Evolutionary conservation across 768 basidiomycete genomes (phyloP).

Genomic region (Lentinus brumalis): DNA sequence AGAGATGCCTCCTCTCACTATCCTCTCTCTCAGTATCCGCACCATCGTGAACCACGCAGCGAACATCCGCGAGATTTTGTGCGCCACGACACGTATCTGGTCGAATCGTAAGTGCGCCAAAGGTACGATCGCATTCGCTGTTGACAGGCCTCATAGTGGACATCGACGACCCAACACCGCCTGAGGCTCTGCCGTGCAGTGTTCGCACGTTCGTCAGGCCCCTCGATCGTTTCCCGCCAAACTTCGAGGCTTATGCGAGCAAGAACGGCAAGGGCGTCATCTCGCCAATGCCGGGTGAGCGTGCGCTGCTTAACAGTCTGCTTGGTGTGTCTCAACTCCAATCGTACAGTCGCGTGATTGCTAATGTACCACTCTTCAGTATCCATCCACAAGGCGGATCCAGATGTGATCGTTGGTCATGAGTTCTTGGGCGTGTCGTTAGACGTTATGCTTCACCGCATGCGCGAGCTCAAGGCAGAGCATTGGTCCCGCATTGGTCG

Average conservation of each 20-base stretch:
- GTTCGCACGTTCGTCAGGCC: slow-evolving; percentile 91
- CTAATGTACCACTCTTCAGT: slow-evolving; percentile 40
- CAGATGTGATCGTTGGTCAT: slow-evolving; percentile 93
- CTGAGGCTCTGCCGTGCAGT: slow-evolving; percentile 79
- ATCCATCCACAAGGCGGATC: slow-evolving; percentile 82
- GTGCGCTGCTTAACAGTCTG: slow-evolving; percentile 80
- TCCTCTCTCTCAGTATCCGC: slow-evolving; percentile 86
- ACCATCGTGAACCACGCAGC: slow-evolving; percentile 93
- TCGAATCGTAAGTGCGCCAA: slow-evolving; percentile 52
- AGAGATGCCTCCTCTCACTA: slow-evolving; percentile 85
- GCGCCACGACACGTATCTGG: slow-evolving; percentile 84
- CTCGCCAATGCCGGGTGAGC: slow-evolving; percentile 76
- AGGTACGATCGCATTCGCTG: neutral
- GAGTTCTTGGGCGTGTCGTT: slow-evolving; percentile 90
- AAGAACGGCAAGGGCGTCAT: slow-evolving; percentile 68
- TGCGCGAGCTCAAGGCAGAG: slow-evolving; percentile 88
- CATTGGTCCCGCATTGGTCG: slow-evolving; percentile 95
- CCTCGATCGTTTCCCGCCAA: slow-evolving; percentile 80
- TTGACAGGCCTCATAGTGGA: slow-evolving; percentile 51
- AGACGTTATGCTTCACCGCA: slow-evolving; percentile 87
- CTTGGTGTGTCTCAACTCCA: slow-evolving; percentile 51
- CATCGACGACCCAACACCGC: slow-evolving; percentile 90
- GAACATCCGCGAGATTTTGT: slow-evolving; percentile 94
- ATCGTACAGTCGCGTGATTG: slow-evolving; percentile 1
- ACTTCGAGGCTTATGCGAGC: slow-evolving; percentile 74